Conservation (phyloP, 1,284 basidiomycete species). For the Psilocybe mexicana region DNA sequence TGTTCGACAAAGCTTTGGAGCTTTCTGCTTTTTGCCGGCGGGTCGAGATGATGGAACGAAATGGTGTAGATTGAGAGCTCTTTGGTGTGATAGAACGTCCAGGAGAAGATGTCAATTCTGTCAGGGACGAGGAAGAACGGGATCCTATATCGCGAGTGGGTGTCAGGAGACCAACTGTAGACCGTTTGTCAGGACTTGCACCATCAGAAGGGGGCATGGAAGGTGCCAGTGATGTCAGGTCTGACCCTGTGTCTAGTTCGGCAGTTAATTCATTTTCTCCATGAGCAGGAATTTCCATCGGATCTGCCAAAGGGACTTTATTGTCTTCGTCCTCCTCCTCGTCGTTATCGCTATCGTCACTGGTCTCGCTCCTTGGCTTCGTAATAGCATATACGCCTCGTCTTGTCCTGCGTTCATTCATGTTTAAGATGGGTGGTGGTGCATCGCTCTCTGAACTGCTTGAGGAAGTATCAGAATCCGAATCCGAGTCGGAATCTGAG, state of each 20-base stretch:
- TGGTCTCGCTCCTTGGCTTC: conserved; percentile 48
- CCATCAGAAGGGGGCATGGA: conserved; percentile 37
- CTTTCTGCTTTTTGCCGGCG: conserved; percentile 54
- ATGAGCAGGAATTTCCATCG: conserved; percentile 44
- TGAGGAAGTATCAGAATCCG: conserved; percentile 42
- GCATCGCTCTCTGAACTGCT: conserved; percentile 45
- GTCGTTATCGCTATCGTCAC: conserved; percentile 54
- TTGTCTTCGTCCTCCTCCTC: conserved; percentile 51
- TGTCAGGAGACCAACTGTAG: conserved; percentile 30
- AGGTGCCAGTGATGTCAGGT: conserved; percentile 47
- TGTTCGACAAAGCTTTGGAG: conserved; percentile 11
- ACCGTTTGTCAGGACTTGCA: conserved; percentile 25
- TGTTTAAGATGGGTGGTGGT: conserved; percentile 31
- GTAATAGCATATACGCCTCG: conserved; percentile 75
- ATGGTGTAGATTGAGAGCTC: conserved; percentile 35
- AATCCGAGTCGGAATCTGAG: conserved; percentile 45
- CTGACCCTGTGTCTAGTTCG: conserved; percentile 48
- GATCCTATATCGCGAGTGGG: conserved; percentile 30
- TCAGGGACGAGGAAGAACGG: conserved; percentile 40
- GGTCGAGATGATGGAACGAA: conserved; percentile 59
- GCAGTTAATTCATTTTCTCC: conserved; percentile 53
- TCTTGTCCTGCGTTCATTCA: conserved; percentile 74
- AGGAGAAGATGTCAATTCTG: conserved; percentile 35
- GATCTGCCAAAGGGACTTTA: conserved; percentile 44
- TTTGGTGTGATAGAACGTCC: conserved; percentile 27